Base-by-base conservation (phyloP, 495 filamentous ascomycete species). In the Podospora tetraspora region DNA sequence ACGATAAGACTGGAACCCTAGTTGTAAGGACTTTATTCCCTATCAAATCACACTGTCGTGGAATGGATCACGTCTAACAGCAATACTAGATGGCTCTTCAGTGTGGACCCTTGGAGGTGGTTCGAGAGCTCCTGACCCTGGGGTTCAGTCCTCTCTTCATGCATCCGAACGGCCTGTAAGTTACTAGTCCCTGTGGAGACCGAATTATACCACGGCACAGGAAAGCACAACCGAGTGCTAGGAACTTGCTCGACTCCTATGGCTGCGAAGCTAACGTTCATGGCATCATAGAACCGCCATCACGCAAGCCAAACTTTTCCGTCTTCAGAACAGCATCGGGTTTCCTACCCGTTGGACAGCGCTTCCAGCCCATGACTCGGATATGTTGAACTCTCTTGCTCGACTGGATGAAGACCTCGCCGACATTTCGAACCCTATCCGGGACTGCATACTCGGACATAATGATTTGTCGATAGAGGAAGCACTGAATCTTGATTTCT, bases 1-100 rank as follows among this genome's bases (percentile, higher is more conserved):
- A 1, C 0, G 1, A 5, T 0, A 16, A 16, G 37, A 0, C 0
- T 0, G 37, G 37, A 19, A 43, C 19, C 13, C 4, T 43, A 0
- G 4, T 3, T 43, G 37, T 43, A 19, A 43, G 37, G 3, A 6
- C 37, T 6, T 0, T 7, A 12, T 43, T 43, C 13, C 37, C 4
- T 19, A 43, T 19, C 37, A 16, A 19, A 13, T 19, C 13, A 43
- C 4, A 43, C 10, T 4, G 2, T 11, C 32, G 1, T 9, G 10
- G 6, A 32, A 9, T 32, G 5, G 43, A 9, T 2, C 16, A 52
- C 1, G 0, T 52, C 43, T 52, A n/a, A 52, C 43, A 4, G 16
- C 16, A 52, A 52, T 52, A 19, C 13, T 43, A 52, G 43, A 0
- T 19, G 3, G 37, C 37, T n/a, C 16, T 52, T n/a, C 37, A 2